Conservation (phyloP, 1,284 basidiomycete genomes). For the Boletus putidus region DNA sequence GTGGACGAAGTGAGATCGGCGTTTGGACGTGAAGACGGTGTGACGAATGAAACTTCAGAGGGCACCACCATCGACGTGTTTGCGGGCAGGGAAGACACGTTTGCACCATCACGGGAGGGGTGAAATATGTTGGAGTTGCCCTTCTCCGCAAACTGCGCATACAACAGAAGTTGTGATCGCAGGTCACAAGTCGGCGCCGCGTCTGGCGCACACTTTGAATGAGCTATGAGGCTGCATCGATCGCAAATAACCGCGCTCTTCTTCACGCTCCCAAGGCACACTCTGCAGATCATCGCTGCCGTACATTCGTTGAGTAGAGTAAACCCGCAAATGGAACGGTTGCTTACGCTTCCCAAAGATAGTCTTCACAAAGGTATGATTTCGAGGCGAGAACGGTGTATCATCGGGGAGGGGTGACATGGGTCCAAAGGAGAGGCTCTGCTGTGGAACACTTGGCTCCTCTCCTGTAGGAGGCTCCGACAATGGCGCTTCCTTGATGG, state of each 20-base stretch:
- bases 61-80: constrained; percentile 45
- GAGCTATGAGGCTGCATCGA: constrained; percentile 86
- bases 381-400: constrained; percentile 56
- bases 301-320: constrained; percentile 24
- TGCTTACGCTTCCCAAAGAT: constrained; percentile 86
- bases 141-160: constrained; percentile 71
- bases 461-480: constrained; percentile 38
- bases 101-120: constrained; percentile 52
- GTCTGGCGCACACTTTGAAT: constrained; percentile 73
- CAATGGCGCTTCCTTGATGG: constrained; percentile 44
- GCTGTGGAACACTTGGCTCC: constrained; percentile 33
- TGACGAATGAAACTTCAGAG: constrained; percentile 56
- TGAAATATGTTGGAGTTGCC: constrained; percentile 56
- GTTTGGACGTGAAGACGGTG: constrained; percentile 52
- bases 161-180: constrained; percentile 68
- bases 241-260: constrained; percentile 87
- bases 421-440: constrained; percentile 43
- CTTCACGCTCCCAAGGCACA: constrained; percentile 80
- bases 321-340: background rate
- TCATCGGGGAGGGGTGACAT: constrained; percentile 43
- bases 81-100: constrained; percentile 29
- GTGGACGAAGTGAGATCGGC: constrained; percentile 46
- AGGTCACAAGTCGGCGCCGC: constrained; percentile 83
- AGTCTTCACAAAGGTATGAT: constrained; percentile 88
- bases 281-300: constrained; percentile 82